phyloP scores from a whole-genome alignment of 2,329 filamentous ascomycete genomes.

The Pestalotiopsis sp. region DNA sequence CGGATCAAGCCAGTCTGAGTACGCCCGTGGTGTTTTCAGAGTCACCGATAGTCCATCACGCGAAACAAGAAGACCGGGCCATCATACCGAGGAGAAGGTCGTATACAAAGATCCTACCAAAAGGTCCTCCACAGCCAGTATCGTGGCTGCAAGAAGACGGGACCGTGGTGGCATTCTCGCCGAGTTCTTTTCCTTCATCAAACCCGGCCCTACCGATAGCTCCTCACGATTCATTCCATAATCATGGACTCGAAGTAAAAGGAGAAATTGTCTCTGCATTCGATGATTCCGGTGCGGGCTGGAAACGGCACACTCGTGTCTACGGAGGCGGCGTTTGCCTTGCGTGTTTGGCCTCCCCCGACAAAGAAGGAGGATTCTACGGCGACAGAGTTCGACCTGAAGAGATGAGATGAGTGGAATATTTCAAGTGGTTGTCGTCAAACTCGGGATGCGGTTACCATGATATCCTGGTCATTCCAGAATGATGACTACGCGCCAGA shows the following conservation, averaged over 20 bases:
- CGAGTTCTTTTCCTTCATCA: conserved; percentile 53
- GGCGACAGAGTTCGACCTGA: conserved; percentile 56
- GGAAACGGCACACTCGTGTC: conserved; percentile 61
- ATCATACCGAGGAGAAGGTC: conserved; percentile 42
- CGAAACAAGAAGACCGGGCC: conserved; percentile 27
- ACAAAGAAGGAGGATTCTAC: conserved; percentile 51
- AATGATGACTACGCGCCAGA: no score
- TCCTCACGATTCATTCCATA: conserved; percentile 37
- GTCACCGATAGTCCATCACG: conserved; percentile 22
- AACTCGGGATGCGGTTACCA: no score
- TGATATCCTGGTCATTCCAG: no score
- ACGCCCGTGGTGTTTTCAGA: conserved; percentile 39
- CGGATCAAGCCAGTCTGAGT: conserved; percentile 54
- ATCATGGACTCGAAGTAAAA: conserved; percentile 44
- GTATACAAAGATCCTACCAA: conserved; percentile 44
- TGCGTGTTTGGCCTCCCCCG: conserved; percentile 51
- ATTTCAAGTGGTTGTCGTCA: no score
- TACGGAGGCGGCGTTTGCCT: conserved; percentile 61
- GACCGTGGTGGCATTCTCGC: conserved; percentile 38
- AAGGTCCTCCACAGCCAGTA: conserved; percentile 26
- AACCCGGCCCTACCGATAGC: conserved; percentile 51
- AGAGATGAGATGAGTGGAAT: conserved; percentile 43
- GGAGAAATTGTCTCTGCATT: conserved; percentile 54
- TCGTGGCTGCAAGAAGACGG: conserved; percentile 19
- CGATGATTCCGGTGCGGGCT: conserved; percentile 50